Base-by-base conservation (phyloP, 1,284 basidiomycete species). In the Jaminaea rosea region DNA sequence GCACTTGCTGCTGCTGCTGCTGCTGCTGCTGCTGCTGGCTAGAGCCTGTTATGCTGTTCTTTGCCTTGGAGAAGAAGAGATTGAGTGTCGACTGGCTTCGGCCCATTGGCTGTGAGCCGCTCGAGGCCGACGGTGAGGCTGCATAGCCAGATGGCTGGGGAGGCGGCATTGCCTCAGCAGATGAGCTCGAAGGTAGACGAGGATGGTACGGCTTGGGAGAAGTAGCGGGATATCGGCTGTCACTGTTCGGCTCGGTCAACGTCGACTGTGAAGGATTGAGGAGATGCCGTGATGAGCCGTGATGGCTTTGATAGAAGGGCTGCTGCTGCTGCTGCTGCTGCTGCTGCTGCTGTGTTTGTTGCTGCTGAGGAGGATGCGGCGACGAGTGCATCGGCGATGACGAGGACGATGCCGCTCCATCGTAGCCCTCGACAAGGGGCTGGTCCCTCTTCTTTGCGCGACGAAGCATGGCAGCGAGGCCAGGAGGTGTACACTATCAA, bases 1-100 rank as follows among this genome's bases (percentile, higher is more conserved):
- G 21, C 26, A n/a, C n/a, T 13, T 57, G 54, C 34, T 55, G 52
- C 39, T 57, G 55, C 4, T 56, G 53, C 47, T 62, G 61, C 19
- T 55, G 56, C 32, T 63, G 59, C 24, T 62, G 59, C 11, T 58
- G 59, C 15, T 49, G 47, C 44, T 55, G 57, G 7, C 55, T 52
- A 1, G 62, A 62, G 3, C 62, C 64, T 24, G 62, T 60, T 47
- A 67, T 67, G 26, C 63, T 56, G 19, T 53, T 60, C 48, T 69
- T 69, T 2, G 67, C 67, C 50, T 67, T 69, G 53, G 52, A 62
- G 41, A 69, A 50, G 19, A 69, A 51, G 39, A 69, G 68, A 55
- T 67, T 67, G 58, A 69, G 62, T 10, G 67, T 58, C 6, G 63
- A 66, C 26, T 66, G 65, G 46, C 63, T 66, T 23, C 65, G 53